Percentiles rank a stretch among this genome's conserved stretches.
Conservation (phyloP, 208 protist genomes). For the Trypanosoma theileri region DNA sequence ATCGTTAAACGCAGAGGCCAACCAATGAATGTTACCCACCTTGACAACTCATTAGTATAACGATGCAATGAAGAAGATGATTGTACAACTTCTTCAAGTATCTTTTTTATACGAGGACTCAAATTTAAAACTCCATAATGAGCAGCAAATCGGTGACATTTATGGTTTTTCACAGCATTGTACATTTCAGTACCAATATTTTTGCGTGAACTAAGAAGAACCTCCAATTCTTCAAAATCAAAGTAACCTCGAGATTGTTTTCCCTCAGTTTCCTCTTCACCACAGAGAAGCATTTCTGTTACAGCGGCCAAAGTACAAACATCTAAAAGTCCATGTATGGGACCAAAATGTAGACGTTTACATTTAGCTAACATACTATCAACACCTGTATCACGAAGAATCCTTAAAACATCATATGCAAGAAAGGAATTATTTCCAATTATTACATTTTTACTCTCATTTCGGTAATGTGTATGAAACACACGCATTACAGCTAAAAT, state of each 20-base stretch:
- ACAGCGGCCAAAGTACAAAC: slow-evolving; percentile 42
- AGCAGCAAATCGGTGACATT: slow-evolving; percentile 9
- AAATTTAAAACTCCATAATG: slow-evolving; percentile 27
- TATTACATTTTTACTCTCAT: slow-evolving; percentile 2
- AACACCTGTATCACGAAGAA: slow-evolving; percentile 36
- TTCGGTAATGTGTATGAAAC: background rate
- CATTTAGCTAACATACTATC: slow-evolving; percentile 57
- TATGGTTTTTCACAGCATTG: slow-evolving; percentile 7
- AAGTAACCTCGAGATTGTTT: background rate
- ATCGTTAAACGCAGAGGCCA: slow-evolving; percentile 13
- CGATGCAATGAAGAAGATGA: background rate
- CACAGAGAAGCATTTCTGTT: slow-evolving; percentile 33
- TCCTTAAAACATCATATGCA: slow-evolving; percentile 17
- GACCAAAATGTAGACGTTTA: slow-evolving; percentile 55
- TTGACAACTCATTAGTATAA: slow-evolving; percentile 9
- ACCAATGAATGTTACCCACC: slow-evolving; percentile 22
- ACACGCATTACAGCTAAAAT: slow-evolving; percentile 30
- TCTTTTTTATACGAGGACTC: slow-evolving; percentile 5
- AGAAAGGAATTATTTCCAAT: background rate
- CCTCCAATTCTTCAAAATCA: slow-evolving; percentile 17
- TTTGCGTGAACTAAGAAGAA: slow-evolving; percentile 32
- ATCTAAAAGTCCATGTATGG: slow-evolving; percentile 53
- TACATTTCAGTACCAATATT: slow-evolving; percentile 22
- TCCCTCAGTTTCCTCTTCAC: slow-evolving; percentile 7
- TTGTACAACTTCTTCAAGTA: slow-evolving; percentile 10